Evolutionary conservation across 2,329 filamentous ascomycete species (phyloP).

Genomic region (Boeremia exigua): DNA sequence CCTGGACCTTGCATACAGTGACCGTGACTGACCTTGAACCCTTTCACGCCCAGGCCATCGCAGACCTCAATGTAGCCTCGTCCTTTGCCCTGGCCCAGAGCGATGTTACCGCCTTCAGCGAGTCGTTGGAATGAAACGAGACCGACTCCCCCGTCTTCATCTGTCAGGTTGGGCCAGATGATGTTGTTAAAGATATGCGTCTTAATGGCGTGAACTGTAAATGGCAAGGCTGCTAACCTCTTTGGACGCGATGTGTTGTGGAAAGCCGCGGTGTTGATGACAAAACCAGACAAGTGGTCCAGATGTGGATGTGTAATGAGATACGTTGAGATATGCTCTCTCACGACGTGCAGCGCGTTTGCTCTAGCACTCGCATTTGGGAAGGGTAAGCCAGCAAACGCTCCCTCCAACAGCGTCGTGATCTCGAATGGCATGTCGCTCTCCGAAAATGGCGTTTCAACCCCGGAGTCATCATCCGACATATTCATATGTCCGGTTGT

Average conservation of each 20-base stretch:
- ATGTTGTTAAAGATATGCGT: conserved; percentile 96
- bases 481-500: conserved; percentile 24
- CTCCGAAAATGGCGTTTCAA: conserved; percentile 35
- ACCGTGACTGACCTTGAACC: conserved; percentile 87
- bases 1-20: conserved; percentile 74
- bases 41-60: conserved; percentile 86
- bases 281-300: conserved; percentile 89
- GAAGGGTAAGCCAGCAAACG: conserved; percentile 80
- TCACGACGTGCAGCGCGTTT: conserved; percentile 82
- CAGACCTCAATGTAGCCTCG: conserved; percentile 88
- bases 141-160: conserved; percentile 93
- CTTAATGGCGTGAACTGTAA: conserved; percentile 91
- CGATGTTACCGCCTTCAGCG: conserved; percentile 85
- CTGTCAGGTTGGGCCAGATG: conserved; percentile 96
- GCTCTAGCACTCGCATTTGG: conserved; percentile 70
- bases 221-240: conserved; percentile 81
- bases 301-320: conserved; percentile 97
- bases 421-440: conserved; percentile 51
- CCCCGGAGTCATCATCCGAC: conserved; percentile 40
- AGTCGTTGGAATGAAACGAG: conserved; percentile 89
- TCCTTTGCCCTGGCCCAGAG: conserved; percentile 78
- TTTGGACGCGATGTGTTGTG: conserved; percentile 80
- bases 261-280: conserved; percentile 89
- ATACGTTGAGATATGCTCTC: conserved; percentile 82
- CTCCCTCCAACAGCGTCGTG: conserved; percentile 66